Conservation (phyloP, 1,284 basidiomycete genomes). For the Flammula alnicola region DNA sequence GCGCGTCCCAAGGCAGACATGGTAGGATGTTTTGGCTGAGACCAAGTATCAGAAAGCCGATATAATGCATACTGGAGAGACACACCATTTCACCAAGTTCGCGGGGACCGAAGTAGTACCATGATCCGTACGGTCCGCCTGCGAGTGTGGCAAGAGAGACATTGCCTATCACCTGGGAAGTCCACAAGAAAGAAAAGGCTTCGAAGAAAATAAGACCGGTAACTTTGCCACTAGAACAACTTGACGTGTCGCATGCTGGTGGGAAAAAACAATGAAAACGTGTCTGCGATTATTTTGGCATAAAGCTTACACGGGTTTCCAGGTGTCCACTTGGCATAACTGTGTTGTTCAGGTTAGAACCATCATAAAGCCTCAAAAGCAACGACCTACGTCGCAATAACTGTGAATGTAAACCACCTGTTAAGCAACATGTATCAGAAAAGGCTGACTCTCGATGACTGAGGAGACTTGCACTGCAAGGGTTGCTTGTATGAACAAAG, state of each 20-base stretch:
- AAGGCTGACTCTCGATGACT: neutral
- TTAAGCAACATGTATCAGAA: neutral
- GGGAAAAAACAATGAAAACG: neutral
- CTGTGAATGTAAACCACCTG: constrained; percentile 74
- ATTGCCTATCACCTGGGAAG: constrained; percentile 80
- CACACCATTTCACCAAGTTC: constrained; percentile 64
- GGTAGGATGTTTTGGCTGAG: constrained; percentile 74
- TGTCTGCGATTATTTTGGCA: constrained; percentile 1
- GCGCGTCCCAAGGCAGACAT: constrained; percentile 76
- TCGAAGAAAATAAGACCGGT: constrained; percentile 78
- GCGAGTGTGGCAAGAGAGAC: constrained; percentile 81
- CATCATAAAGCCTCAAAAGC: neutral
- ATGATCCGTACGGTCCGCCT: constrained; percentile 62
- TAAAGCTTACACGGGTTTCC: constrained; percentile 61
- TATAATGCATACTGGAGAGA: constrained; percentile 1
- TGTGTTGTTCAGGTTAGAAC: constrained; percentile 26
- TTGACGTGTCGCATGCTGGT: constrained; percentile 29
- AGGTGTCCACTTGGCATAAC: constrained; percentile 80
- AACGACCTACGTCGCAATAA: constrained; percentile 63
- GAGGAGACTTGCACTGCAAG: constrained; percentile 63
- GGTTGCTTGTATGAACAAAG: constrained; percentile 73
- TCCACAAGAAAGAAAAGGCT: constrained; percentile 86
- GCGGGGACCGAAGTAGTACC: constrained; percentile 78
- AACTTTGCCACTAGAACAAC: constrained; percentile 53
- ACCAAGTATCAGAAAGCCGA: constrained; percentile 6